Evolutionary conservation across 73 alveolate genomes (phyloP), one percentile per base, ranked within the genome.

Genomic region (Paramecium tetraurelia): DNA sequence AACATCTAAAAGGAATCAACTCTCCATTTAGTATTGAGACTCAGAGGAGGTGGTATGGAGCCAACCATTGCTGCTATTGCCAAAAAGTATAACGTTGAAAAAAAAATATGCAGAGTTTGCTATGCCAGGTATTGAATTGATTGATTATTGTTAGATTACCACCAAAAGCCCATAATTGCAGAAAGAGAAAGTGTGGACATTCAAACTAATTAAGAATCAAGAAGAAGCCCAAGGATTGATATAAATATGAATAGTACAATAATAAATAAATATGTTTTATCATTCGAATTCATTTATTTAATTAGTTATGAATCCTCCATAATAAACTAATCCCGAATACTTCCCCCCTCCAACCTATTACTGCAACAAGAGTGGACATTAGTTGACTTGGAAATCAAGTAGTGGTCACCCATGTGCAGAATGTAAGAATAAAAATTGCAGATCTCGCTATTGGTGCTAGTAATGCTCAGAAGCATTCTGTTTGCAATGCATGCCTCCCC

Each of bases 171-270:
- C 96, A 94, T 95, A 98, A 98, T 96, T 98, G 99, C 99, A 95
- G 99, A 95, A 98, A 98, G 98, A 97, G 98, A 96, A 97, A 96
- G 98, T 96, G 99, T 95, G 98, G 99, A 31, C 99, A 97, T 97
- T 93, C 97, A 97, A 93, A 96, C 93, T 95, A 98, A 94, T 96
- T 98, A 96, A 96, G 99, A 94, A 98, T 98, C 89, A 98, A 98
- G 99, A 98, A 98, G 99, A 98, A 97, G 98, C 96, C 98, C 86
- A 97, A 97, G 95, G 96, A 92, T 89, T 93, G 94, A 89, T 77
- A 89, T 31, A 38, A 35, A n/a, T n/a, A 53, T 53, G 14, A 53
- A 53, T 53, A 53, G 50, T 85, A 85, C 69, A 53, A 53, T 53
- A 53, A 53, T 53, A 53, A 53, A 53, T 18, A 53, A 53, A 53